Evolutionary conservation across 305 asterid genomes (phyloP), one percentile per base, ranked within the genome.

Genomic region (Fraxinus greggii): DNA sequence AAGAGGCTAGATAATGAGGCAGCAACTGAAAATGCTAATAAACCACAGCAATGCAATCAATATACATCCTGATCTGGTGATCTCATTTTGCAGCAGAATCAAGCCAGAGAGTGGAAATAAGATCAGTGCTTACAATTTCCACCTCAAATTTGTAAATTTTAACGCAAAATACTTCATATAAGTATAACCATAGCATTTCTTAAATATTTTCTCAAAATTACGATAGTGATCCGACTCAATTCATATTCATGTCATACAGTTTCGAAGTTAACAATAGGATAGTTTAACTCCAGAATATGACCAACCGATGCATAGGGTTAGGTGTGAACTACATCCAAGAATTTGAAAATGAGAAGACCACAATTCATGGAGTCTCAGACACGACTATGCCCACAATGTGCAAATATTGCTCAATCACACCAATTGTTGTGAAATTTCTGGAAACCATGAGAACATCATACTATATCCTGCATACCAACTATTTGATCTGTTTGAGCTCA

Each of bases 1-100:
- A 65, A 78, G 79, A 84, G 67, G 29, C 78, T 45, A 61, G 73
- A 81, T 48, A 76, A 35, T n/a, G n/a, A 29, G 63, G 72, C 48
- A 59, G 33, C 9, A 76, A n/a, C 63, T 35, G 23, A 63, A 38
- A 56, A 56, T 80, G 78, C 75, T 56, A 48, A 19, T 19, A 56
- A 17, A 56, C 67, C 26, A 19, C 67, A 17, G 28, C 28, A 19
- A 56, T 19, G 67, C 67, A 56, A 56, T 48, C 26, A 56, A 21
- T 56, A 56, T 6, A 56, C 67, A 56, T 56, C 67, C 24, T 56
- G 26, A 6, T 48, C 76, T 79, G 26, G n/a, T 78, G 63, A 84
- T 72, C 76, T 15, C 67, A 56, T 56, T 56, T 56, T 56, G 67
- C 48, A 78, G 59, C 7, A 72, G 9, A 72, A 40, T 63, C 32